phyloP scores from a whole-genome alignment of 2,329 filamentous ascomycete species.

The Pseudogymnoascus sp. region DNA sequence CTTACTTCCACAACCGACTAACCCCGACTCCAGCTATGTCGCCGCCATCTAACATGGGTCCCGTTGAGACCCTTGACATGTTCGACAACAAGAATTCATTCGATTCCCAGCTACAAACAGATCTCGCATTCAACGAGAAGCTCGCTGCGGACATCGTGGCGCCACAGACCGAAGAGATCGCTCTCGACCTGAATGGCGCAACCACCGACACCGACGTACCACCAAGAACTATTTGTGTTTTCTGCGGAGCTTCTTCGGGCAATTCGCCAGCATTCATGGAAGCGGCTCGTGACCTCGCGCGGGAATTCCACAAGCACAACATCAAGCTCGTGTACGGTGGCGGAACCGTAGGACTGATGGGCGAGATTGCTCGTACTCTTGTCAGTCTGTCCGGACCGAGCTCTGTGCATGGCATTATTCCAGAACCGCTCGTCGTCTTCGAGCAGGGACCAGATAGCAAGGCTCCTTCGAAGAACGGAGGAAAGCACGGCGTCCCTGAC shows the following conservation, averaged over 20 bases:
- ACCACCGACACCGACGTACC: neutral
- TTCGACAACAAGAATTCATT: neutral
- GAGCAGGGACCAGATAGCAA: slow-evolving; percentile 59
- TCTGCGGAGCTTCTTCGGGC: slow-evolving; percentile 78
- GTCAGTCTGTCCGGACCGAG: slow-evolving; percentile 73
- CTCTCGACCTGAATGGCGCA: neutral
- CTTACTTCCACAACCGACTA: neutral
- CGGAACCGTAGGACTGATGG: slow-evolving; percentile 92
- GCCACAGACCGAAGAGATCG: neutral
- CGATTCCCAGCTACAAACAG: neutral
- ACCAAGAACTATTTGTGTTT: slow-evolving; percentile 62
- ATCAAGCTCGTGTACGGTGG: slow-evolving; percentile 90
- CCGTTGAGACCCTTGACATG: neutral
- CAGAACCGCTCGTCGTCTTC: slow-evolving; percentile 70
- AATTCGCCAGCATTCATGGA: slow-evolving; percentile 66
- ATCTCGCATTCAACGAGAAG: slow-evolving; percentile 1
- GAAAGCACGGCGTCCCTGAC: slow-evolving; percentile 35
- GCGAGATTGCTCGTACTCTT: slow-evolving; percentile 73
- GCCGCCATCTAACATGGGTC: neutral
- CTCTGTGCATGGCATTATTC: slow-evolving; percentile 89
- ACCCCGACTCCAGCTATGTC: neutral
- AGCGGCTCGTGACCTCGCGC: slow-evolving; percentile 68
- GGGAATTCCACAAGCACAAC: slow-evolving; percentile 64
- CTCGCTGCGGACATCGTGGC: neutral
- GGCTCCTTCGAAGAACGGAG: slow-evolving; percentile 31